These are phyloP conservation scores for Plantago ovata DNA, from an alignment of 257 asterid genomes.

Conservation along the genomic window DNA sequence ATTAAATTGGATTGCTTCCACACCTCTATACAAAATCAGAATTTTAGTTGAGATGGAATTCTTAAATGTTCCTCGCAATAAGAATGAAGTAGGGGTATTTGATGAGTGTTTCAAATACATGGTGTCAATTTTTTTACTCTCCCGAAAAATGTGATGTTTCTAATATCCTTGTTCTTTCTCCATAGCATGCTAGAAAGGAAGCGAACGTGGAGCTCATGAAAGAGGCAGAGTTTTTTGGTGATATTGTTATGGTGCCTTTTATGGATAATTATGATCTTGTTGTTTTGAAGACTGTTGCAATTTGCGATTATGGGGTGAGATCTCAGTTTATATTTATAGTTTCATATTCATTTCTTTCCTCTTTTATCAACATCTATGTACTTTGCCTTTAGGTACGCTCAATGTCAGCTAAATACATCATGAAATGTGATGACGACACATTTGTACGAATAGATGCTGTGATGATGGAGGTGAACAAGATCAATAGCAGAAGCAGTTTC, in stretches of 20 bases:
- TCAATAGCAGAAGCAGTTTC: conserved; percentile 48
- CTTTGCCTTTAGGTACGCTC: conserved; percentile 54
- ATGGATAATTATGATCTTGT: conserved; percentile 96
- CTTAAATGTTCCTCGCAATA: too few species aligned
- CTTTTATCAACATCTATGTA: conserved; percentile 11
- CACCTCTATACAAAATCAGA: too few species aligned
- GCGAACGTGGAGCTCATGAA: conserved; percentile 79
- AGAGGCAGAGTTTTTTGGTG: conserved; percentile 90
- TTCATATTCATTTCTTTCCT: conserved; percentile 11
- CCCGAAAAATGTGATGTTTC: not conserved
- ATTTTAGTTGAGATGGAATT: too few species aligned
- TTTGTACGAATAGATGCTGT: conserved; percentile 86
- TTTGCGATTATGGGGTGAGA: conserved; percentile 96
- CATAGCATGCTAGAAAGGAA: conserved; percentile 85
- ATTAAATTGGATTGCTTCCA: not conserved
- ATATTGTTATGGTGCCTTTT: conserved; percentile 86
- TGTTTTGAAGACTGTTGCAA: conserved; percentile 86
- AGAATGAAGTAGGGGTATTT: too few species aligned
- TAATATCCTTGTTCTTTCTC: conserved; percentile 18
- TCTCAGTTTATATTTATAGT: conserved; percentile 16
- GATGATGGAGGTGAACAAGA: conserved; percentile 63
- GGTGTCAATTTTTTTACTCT: too few species aligned
- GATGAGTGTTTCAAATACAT: too few species aligned
- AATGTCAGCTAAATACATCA: conserved; percentile 64
- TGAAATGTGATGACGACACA: conserved; percentile 99